phyloP scores from a whole-genome alignment of 2,329 filamentous ascomycete species.

The Curvularia sp. region DNA sequence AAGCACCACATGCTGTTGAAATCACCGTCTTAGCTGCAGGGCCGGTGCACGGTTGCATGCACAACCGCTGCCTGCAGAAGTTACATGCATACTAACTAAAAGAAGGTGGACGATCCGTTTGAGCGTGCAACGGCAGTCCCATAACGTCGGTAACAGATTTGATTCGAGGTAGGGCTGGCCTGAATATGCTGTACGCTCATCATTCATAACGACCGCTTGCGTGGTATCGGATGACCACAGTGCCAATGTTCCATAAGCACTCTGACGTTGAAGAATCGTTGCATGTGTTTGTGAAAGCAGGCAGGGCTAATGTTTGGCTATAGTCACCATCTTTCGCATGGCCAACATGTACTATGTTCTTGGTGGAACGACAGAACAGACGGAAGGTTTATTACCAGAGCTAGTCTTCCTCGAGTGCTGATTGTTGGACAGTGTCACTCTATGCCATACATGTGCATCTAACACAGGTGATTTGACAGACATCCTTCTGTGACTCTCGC shows the following conservation, averaged over 20 bases:
- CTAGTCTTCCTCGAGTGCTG: not conserved
- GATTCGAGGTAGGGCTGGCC: not conserved
- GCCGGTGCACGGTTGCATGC: not conserved
- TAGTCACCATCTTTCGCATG: not conserved
- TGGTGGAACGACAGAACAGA: not conserved
- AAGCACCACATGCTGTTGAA: not conserved
- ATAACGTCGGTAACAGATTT: conserved; percentile 1
- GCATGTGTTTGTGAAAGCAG: not conserved
- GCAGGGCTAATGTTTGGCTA: not conserved
- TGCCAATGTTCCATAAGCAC: not conserved
- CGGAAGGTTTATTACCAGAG: not conserved
- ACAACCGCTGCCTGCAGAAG: not conserved
- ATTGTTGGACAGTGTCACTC: not conserved
- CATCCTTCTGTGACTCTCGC: not conserved
- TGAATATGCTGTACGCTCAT: conserved; percentile 4
- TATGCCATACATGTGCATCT: not conserved
- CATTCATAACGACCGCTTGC: not conserved
- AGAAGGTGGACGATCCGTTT: not conserved
- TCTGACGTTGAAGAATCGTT: not conserved
- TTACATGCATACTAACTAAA: not conserved
- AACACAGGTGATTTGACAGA: not conserved
- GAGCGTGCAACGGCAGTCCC: conserved; percentile 7
- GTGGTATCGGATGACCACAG: not conserved
- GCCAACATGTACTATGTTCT: too few relatives aligned
- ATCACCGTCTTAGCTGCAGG: not conserved